phyloP scores from a whole-genome alignment of 306 rosid genomes.

The Castanea mollissima region DNA sequence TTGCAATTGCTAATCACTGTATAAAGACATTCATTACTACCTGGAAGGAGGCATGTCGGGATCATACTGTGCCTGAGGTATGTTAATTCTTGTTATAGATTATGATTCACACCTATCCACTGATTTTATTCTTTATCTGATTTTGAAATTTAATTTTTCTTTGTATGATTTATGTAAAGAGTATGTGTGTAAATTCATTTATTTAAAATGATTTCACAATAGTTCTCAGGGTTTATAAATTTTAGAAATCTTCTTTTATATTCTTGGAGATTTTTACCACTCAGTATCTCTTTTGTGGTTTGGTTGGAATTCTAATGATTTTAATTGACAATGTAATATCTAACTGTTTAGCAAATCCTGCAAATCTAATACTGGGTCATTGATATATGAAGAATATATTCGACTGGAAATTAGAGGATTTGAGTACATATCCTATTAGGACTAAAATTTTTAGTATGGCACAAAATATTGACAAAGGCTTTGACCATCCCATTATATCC shows the following conservation, averaged over 20 bases:
- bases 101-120: neutral
- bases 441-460: too few species aligned
- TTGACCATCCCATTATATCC: too few species aligned
- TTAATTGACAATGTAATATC: neutral
- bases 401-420: too few species aligned
- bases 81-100: slow-evolving; percentile 12
- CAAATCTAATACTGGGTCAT: neutral
- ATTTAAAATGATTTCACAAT: neutral
- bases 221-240: neutral
- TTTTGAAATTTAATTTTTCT: neutral
- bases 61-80: slow-evolving; percentile 53
- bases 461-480: too few species aligned
- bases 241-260: too few species aligned
- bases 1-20: slow-evolving; percentile 40
- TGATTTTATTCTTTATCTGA: neutral
- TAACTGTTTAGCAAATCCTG: neutral
- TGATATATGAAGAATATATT: neutral
- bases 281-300: too few species aligned
- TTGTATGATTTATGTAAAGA: neutral
- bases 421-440: too few species aligned
- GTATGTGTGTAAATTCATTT: neutral
- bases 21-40: slow-evolving; percentile 64
- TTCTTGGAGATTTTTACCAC: too few species aligned
- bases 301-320: too few species aligned
- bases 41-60: slow-evolving; percentile 77